A percentile compares a stretch with the other conserved stretches of the same genome.
Conservation (phyloP, 2,329 filamentous ascomycete species). For the Arthrobotrys entomopaga region DNA sequence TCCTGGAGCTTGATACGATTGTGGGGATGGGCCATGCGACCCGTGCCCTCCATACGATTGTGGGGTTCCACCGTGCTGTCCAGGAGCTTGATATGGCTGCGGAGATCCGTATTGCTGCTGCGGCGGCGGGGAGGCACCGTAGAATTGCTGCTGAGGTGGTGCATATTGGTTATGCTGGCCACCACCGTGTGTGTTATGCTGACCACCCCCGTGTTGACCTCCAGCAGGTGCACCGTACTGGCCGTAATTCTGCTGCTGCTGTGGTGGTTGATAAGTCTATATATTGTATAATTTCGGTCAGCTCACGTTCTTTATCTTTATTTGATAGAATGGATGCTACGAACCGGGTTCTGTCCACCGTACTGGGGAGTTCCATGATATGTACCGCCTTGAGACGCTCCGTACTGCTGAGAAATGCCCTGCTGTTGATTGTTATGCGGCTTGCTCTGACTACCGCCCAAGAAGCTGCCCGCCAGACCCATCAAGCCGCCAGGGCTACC, state of each 20-base stretch:
- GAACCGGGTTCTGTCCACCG: conserved; percentile 47
- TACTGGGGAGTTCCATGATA: conserved; percentile 41
- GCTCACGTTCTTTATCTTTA: conserved; percentile 1
- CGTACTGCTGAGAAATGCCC: conserved; percentile 53
- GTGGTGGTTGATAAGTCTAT: conserved; percentile 50
- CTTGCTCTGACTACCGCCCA: conserved; percentile 47
- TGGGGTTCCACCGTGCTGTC: conserved; percentile 54
- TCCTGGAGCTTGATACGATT: conserved; percentile 29
- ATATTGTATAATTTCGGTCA: conserved; percentile 9
- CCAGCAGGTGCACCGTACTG: conserved; percentile 27
- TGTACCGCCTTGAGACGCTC: conserved; percentile 43
- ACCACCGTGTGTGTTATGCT: conserved; percentile 14
- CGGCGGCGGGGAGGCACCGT: conserved; percentile 30
- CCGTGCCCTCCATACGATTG: conserved; percentile 30
- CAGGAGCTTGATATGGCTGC: conserved; percentile 49
- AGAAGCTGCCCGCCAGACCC: conserved; percentile 43
- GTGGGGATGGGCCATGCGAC: conserved; percentile 28
- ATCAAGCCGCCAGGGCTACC: conserved; percentile 43
- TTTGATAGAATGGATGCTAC: background rate
- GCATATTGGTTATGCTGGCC: conserved; percentile 11
- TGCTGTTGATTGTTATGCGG: conserved; percentile 29
- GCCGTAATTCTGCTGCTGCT: conserved; percentile 33
- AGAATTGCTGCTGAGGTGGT: conserved; percentile 35
- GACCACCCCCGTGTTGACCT: conserved; percentile 19
- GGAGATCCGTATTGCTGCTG: conserved; percentile 25